Conservation (phyloP, 1,284 basidiomycete species). For the Chondrostereum purpureum region DNA sequence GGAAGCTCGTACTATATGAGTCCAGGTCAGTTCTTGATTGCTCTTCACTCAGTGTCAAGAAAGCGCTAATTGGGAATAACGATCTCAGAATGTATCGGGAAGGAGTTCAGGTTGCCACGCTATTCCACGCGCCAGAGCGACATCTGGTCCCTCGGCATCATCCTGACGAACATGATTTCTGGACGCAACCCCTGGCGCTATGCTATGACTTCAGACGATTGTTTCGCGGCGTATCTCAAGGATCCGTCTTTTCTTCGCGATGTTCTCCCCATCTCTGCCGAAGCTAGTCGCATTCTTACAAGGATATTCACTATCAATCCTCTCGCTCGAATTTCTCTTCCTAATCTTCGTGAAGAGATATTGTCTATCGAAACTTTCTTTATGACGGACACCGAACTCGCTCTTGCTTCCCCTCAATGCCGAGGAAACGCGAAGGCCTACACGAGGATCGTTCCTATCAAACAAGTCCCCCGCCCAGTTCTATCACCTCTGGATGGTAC, state of each 20-base stretch:
- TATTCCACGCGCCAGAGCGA: constrained; percentile 79
- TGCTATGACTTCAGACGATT: constrained; percentile 67
- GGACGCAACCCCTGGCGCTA: constrained; percentile 85
- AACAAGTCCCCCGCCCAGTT: not conserved
- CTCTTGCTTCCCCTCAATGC: constrained; percentile 24
- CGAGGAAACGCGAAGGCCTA: constrained; percentile 14
- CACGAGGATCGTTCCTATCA: constrained; percentile 9
- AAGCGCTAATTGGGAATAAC: constrained; percentile 3
- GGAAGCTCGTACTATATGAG: constrained; percentile 81
- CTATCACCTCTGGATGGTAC: constrained; percentile 9
- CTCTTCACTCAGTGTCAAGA: not conserved
- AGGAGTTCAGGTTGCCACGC: constrained; percentile 33
- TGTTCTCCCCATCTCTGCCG: constrained; percentile 65
- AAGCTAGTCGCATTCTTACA: constrained; percentile 49
- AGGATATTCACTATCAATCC: constrained; percentile 53
- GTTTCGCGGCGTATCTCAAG: constrained; percentile 63
- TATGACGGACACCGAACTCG: constrained; percentile 48
- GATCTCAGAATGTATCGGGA: constrained; percentile 66
- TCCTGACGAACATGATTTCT: constrained; percentile 81
- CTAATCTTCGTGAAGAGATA: constrained; percentile 55
- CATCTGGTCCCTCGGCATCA: constrained; percentile 88
- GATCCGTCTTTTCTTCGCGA: constrained; percentile 65
- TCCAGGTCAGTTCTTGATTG: constrained; percentile 43
- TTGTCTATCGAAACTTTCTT: constrained; percentile 60
- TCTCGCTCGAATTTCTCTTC: constrained; percentile 50